Evolutionary conservation across 163 green algal species (phyloP), one percentile per base, ranked within the genome.

Genomic region (Smithsoniella earleae): DNA sequence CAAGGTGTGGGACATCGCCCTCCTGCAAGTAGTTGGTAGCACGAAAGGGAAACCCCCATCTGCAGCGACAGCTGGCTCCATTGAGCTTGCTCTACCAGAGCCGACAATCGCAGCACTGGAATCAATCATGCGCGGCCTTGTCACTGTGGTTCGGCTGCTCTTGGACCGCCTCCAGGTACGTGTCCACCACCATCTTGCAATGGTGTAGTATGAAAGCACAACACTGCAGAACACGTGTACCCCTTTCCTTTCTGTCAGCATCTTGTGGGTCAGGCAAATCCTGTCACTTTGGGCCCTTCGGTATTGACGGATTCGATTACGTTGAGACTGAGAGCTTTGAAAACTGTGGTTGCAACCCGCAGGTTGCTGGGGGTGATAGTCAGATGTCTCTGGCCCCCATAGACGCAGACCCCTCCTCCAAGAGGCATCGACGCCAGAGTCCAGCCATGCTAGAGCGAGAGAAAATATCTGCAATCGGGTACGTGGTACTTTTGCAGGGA

Each of bases 1-100:
- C 49, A 86, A 86, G 0, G 78, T 89, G 34, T 92, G 87, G 84
- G 85, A 94, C 55, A 16, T 80, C 30, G 77, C 74, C 4, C 36
- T 91, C 43, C 46, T 82, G 1, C 75, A 36, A 16, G 58, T 69
- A 5, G 25, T 34, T 5, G 58, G 58, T 6, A 38, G 58, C 25
- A 36, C 1, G 25, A 18, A 37, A 43, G 20, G 58, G 25, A 33
- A 36, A 30, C n/a, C 30, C 52, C 6, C n/a, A 30, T 6, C 6
- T 40, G 1, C 27, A 43, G 3, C 27, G 25, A 34, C n/a, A 36
- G 58, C 25, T 5, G 40, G 10, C 13, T 10, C 40, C 13, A 33
- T 69, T 16, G 58, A 69, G 25, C 58, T 69, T 31, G 25, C 58
- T 18, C 58, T 69, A 33, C 58, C 58, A 16, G 1, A 30, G 6